Evolutionary conservation across 495 filamentous ascomycete species (phyloP), one percentile per base, ranked within the genome.

Genomic region (Aspergillus conjunctus): DNA sequence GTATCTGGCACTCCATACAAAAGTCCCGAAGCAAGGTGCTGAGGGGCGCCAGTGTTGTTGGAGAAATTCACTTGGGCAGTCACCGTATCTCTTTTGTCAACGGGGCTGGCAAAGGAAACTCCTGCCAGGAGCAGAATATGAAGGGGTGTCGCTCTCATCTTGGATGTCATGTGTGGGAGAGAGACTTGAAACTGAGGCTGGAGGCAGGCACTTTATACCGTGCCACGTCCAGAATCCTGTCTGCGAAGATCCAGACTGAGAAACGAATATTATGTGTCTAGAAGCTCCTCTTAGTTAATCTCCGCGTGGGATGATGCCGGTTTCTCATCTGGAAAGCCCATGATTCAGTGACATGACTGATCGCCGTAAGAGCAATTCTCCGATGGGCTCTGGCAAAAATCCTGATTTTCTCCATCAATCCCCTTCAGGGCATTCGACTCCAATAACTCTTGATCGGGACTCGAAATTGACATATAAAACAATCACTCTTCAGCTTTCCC

Each of bases 61-160:
- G 43, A 46, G 18, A 46, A 46, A 46, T 46, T 46, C 2, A 46
- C 43, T 18, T 46, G 43, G 18, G 43, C 43, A 17, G 43, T 46
- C 7, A 46, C 43, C 15, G 43, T n/a, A 46, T 46, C 43, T 20
- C 43, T 46, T 17, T 46, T 46, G 15, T 46, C 15, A 18, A 46
- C 15, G 9, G 43, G 43, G 43, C 18, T 46, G 3, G 43, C 43
- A 3, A 46, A 20, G 15, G 43, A 2, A 7, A 17, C 5, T 4
- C 43, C 14, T 17, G 15, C 43, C 6, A 46, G 15, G 18, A 18
- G 1, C 15, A 46, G 17, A 8, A 46, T 7, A 3, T 46, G 15
- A 17, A 46, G 15, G 2, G 18, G 14, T 2, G 43, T 17, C 4
- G 5, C 8, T 46, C 43, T 46, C 43, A 46, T 46, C 43, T 46